Evolutionary conservation across 164 flowering plant genomes (phyloP).

Genomic region (Warburgia ugandensis): DNA sequence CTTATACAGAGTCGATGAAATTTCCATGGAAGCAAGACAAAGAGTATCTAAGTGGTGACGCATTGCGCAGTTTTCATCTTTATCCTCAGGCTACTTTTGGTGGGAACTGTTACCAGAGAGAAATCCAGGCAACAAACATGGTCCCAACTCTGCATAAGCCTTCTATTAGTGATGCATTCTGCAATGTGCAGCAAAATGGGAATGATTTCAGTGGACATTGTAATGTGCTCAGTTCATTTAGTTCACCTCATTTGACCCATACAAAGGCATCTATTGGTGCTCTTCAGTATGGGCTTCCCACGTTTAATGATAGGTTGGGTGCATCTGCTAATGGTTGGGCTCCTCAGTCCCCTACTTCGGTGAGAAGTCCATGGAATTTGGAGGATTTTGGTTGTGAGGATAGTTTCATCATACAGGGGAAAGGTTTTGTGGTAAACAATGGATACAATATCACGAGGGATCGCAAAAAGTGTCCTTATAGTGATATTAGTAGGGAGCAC

Average conservation of each 20-base stretch:
- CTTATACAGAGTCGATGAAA: conserved; percentile 3
- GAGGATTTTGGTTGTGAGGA: conserved; percentile 30
- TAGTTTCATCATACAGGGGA: conserved; percentile 45
- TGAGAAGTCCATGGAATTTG: conserved; percentile 7
- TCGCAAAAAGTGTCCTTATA: conserved; percentile 2
- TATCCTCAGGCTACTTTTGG: conserved; percentile 1
- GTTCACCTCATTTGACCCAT: conserved; percentile 11
- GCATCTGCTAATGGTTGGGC: conserved; percentile 12
- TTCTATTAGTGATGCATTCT: conserved; percentile 15
- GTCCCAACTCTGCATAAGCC: conserved; percentile 1
- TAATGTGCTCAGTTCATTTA: conserved; percentile 6
- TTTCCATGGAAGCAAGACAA: conserved; percentile 1
- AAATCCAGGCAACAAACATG: conserved; percentile 4
- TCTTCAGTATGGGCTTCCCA: conserved; percentile 9
- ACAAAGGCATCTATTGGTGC: conserved; percentile 4
- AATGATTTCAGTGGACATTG: conserved; percentile 11
- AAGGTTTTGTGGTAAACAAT: conserved; percentile 18
- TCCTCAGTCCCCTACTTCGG: conserved; percentile 8
- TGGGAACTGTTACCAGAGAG: conserved; percentile 8
- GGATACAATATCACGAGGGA: conserved; percentile 10
- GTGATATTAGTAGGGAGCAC: conserved; percentile 5
- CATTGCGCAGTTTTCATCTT: conserved; percentile 7
- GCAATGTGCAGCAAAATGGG: conserved; percentile 12
- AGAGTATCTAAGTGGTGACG: conserved; percentile 1
- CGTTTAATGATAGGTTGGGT: conserved; percentile 15